A percentile compares a stretch with the other conserved stretches of the same genome.
phyloP scores from a whole-genome alignment of 768 basidiomycete species.

The Brasilioporus rufonigricans region DNA sequence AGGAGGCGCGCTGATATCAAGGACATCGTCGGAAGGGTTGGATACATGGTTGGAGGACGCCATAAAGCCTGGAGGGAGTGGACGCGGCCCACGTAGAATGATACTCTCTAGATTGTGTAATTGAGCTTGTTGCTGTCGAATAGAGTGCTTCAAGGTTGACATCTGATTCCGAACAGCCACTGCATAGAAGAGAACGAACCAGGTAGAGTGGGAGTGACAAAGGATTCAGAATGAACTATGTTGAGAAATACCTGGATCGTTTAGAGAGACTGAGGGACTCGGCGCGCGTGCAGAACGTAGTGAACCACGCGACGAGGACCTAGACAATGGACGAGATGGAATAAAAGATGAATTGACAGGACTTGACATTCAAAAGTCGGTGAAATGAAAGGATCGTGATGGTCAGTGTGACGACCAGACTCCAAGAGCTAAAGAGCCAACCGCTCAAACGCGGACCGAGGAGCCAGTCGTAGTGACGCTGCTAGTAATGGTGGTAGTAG shows the following conservation, averaged over 20 bases:
- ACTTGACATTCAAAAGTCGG: slow-evolving; percentile 33
- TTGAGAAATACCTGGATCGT: slow-evolving; percentile 61
- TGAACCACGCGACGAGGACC: slow-evolving; percentile 51
- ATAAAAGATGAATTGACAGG: slow-evolving; percentile 32
- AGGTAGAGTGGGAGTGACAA: slow-evolving; percentile 20
- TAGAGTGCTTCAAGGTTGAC: slow-evolving; percentile 77
- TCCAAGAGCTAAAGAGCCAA: slow-evolving; percentile 4
- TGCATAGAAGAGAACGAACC: slow-evolving; percentile 36
- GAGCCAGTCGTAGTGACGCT: slow-evolving; percentile 6
- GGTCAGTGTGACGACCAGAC: slow-evolving; percentile 19
- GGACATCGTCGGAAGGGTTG: slow-evolving; percentile 33
- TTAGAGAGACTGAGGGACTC: slow-evolving; percentile 53
- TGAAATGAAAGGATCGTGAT: slow-evolving; percentile 26
- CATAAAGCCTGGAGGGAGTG: slow-evolving; percentile 44
- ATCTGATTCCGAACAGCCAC: slow-evolving; percentile 78
- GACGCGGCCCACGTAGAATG: slow-evolving; percentile 65
- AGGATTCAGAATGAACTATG: slow-evolving; percentile 19
- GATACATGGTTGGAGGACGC: slow-evolving; percentile 39
- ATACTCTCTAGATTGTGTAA: slow-evolving; percentile 66
- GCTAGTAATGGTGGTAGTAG: slow-evolving; percentile 9
- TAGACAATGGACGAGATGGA: slow-evolving; percentile 38
- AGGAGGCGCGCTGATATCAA: slow-evolving; percentile 32
- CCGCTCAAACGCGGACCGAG: slow-evolving; percentile 4
- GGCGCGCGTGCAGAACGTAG: slow-evolving; percentile 48
- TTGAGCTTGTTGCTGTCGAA: slow-evolving; percentile 82